Conservation (phyloP, 139 green algal genomes). For the Chlorella ohadii region DNA sequence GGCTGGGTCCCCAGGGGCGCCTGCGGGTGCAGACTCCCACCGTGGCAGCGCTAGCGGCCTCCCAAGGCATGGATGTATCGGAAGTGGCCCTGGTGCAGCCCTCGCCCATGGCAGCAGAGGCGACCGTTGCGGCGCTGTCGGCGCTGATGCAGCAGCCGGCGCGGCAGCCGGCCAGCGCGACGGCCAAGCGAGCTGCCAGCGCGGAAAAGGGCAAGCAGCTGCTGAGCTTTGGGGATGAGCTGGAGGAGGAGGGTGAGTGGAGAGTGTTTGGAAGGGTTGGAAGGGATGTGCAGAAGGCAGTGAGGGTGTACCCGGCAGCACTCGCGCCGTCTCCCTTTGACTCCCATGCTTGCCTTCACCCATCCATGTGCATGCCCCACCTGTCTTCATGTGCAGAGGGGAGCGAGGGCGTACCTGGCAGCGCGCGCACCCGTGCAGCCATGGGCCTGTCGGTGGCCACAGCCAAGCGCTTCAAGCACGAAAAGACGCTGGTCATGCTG, state of each 20-base stretch:
- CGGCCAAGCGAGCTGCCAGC: neutral
- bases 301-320: too few species aligned
- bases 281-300: too few species aligned
- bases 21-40: conserved; percentile 7
- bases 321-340: too few species aligned
- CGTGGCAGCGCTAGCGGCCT: neutral
- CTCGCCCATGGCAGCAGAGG: conserved; percentile 14
- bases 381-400: too few species aligned
- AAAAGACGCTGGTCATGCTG: conserved; percentile 29
- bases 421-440: neutral
- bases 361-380: too few species aligned
- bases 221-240: conserved; percentile 52
- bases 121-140: neutral
- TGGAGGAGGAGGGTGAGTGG: conserved; percentile 35
- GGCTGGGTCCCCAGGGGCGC: neutral
- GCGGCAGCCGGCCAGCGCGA: neutral
- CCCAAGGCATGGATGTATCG: neutral
- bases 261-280: too few species aligned
- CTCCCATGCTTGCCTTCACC: too few species aligned
- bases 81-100: conserved; percentile 9
- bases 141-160: conserved; percentile 11
- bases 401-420: neutral
- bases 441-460: conserved; percentile 10
- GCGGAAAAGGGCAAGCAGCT: conserved; percentile 8
- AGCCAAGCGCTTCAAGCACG: conserved; percentile 28